Evolutionary conservation across 495 filamentous ascomycete genomes (phyloP).

Genomic region (Penicillium fimorum): DNA sequence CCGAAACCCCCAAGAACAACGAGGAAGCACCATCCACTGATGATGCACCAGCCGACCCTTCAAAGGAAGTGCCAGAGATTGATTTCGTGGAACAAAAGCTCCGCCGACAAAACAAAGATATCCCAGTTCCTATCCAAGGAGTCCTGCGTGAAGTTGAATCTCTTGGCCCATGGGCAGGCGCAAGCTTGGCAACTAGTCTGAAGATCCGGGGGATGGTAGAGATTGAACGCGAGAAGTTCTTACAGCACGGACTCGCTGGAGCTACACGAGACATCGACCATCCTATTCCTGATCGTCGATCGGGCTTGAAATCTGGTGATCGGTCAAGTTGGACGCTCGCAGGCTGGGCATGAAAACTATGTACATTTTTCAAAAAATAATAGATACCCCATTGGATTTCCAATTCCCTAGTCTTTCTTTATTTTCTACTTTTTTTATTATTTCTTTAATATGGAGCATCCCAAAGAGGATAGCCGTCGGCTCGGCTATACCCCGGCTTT

Average conservation of each 20-base stretch:
- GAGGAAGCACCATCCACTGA: conserved; percentile 40
- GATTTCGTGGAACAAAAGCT: conserved; percentile 68
- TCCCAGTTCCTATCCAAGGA: conserved; percentile 50
- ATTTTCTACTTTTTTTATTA: neutral
- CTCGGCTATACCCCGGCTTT: neutral
- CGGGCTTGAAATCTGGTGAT: conserved; percentile 56
- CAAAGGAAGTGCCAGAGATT: conserved; percentile 36
- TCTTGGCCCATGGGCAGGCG: conserved; percentile 85
- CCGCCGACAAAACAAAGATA: conserved; percentile 47
- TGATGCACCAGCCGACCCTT: conserved; percentile 33
- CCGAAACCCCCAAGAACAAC: conserved; percentile 19
- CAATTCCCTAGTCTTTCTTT: neutral
- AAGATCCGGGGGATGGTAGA: conserved; percentile 77
- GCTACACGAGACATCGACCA: conserved; percentile 62
- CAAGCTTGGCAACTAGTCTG: conserved; percentile 73
- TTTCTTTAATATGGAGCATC: neutral
- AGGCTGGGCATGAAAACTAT: conserved; percentile 60
- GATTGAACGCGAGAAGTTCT: conserved; percentile 81
- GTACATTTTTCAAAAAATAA: conserved; percentile 17
- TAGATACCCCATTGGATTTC: conserved; percentile 21
- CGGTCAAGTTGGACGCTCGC: conserved; percentile 76
- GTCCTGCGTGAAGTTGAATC: conserved; percentile 74
- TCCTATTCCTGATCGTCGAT: conserved; percentile 50
- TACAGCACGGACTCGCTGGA: conserved; percentile 72
- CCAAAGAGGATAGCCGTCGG: neutral